A percentile compares a stretch with the other conserved stretches of the same genome.
phyloP scores from a whole-genome alignment of 2,329 filamentous ascomycete genomes.

The Zymoseptoria passerinii region DNA sequence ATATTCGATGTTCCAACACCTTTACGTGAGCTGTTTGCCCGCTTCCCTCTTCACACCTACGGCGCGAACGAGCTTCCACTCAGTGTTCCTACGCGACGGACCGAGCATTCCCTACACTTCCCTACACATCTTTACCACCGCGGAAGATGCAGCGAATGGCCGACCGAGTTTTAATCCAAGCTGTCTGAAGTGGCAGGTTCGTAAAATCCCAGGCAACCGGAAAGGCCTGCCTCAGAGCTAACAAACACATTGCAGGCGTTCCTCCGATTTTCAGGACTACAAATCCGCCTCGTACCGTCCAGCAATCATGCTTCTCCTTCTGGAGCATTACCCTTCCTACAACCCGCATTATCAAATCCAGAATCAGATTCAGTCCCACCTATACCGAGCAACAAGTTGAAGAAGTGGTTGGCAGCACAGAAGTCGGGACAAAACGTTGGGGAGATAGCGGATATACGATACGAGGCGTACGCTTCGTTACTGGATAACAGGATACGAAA shows the following conservation, averaged over 20 bases:
- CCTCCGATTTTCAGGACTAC: constrained; percentile 65
- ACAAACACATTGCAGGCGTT: constrained; percentile 54
- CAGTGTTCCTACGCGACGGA: constrained; percentile 43
- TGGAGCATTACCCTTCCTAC: constrained; percentile 79
- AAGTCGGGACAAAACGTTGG: constrained; percentile 23
- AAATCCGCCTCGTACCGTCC: constrained; percentile 60
- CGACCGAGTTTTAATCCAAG: constrained; percentile 80
- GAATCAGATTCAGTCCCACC: constrained; percentile 32
- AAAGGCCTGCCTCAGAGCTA: not conserved
- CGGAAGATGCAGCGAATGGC: constrained; percentile 52
- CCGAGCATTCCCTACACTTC: constrained; percentile 51
- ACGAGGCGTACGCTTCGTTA: constrained; percentile 71
- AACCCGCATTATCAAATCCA: constrained; percentile 41
- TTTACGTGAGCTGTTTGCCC: constrained; percentile 74
- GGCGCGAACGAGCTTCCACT: constrained; percentile 65
- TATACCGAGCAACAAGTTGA: constrained; percentile 57
- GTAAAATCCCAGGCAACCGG: constrained; percentile 23
- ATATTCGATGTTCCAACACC: constrained; percentile 58
- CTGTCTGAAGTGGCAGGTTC: constrained; percentile 93
- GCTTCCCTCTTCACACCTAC: constrained; percentile 71
- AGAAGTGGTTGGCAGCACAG: constrained; percentile 53
- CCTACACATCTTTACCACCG: constrained; percentile 69
- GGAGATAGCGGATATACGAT: constrained; percentile 47
- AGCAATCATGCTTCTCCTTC: constrained; percentile 91
- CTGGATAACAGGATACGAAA: constrained; percentile 69